Base-by-base conservation (phyloP, 108 stramenopile species). In the Chaetoceros muelleri region DNA sequence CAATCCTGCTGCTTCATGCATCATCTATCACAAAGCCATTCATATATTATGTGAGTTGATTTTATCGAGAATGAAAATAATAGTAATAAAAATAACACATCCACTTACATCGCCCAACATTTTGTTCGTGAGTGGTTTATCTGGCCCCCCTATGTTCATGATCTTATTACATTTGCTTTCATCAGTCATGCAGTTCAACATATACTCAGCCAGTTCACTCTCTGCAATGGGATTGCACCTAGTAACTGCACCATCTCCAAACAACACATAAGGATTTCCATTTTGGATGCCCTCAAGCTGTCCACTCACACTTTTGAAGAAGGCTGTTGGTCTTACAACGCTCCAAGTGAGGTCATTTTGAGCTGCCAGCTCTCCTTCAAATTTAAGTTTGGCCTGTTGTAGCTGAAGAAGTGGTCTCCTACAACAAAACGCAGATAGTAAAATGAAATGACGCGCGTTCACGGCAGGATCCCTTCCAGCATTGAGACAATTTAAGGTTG, bases 211-310 rank as follows among this genome's bases (percentile, higher is more conserved):
- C 48, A 88, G 51, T 34, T 91, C 89, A 18, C 52, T 53, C 63
- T 84, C 84, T n/a, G 82, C 61, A 53, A 91, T 91, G 8, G 89
- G 89, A 70, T 91, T 91, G 55, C 89, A 91, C 47, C 56, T 82
- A 17, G 96, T 95, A 0, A 94, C 96, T 1, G 95, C 94, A 3
- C 95, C 96, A 75, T 98, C 96, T 21, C 96, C 96, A 73, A 98
- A 98, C 24, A 98, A 65, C 48, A 98, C 96, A 57, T 94, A 96
- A 2, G 80, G 57, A 73, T 95, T 95, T 26, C 96, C 75, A 66
- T 98, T 92, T 48, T 89, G 57, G 13, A 91, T 75, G 8, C 81
- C 76, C 67, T 93, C 90, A 28, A 85, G 74, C 59, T 92, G 90
- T 13, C 90, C 87, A 30, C 67, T 67, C 10, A 92, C 75, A 34